These are phyloP conservation scores for Vickermania ingenoplastis DNA, from an alignment of 208 protist species.

Conservation along the genomic window DNA sequence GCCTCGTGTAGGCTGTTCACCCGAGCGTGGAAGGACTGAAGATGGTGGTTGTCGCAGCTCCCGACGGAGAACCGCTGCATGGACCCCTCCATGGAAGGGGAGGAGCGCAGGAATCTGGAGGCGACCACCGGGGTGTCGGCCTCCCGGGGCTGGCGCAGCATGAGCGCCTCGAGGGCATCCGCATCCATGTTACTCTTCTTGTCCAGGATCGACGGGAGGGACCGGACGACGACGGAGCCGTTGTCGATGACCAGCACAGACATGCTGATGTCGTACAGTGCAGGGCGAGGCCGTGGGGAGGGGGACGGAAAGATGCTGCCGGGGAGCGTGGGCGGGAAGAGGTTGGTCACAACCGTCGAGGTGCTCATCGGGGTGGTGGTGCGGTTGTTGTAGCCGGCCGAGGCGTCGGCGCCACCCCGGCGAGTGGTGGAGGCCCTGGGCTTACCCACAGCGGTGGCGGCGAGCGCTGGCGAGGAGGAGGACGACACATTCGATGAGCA, in stretches of 20 bases:
- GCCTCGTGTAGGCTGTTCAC: neutral
- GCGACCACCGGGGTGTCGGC: slow-evolving; percentile 75
- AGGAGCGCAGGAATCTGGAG: slow-evolving; percentile 37
- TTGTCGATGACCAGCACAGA: slow-evolving; percentile 87
- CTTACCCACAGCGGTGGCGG: neutral
- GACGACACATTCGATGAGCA: neutral
- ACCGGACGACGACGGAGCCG: slow-evolving; percentile 53
- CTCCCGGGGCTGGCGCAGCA: slow-evolving; percentile 43
- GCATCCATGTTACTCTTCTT: slow-evolving; percentile 58
- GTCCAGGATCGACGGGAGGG: slow-evolving; percentile 66
- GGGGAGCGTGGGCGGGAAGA: neutral
- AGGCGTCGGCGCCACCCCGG: neutral
- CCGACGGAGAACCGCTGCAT: slow-evolving; percentile 48
- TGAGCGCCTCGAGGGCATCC: neutral
- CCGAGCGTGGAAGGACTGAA: too few relatives aligned
- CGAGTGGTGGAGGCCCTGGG: neutral
- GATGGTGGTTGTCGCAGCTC: slow-evolving; percentile 8
- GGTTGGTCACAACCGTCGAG: neutral
- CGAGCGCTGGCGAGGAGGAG: neutral
- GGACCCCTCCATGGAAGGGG: neutral
- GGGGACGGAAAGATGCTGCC: slow-evolving; percentile 6
- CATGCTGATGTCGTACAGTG: slow-evolving; percentile 58
- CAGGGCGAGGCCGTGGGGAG: slow-evolving; percentile 1
- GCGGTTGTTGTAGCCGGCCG: too few relatives aligned
- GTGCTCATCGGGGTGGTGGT: too few relatives aligned